phyloP scores from a whole-genome alignment of 495 filamentous ascomycete genomes.

The Usnea hakonensis region DNA sequence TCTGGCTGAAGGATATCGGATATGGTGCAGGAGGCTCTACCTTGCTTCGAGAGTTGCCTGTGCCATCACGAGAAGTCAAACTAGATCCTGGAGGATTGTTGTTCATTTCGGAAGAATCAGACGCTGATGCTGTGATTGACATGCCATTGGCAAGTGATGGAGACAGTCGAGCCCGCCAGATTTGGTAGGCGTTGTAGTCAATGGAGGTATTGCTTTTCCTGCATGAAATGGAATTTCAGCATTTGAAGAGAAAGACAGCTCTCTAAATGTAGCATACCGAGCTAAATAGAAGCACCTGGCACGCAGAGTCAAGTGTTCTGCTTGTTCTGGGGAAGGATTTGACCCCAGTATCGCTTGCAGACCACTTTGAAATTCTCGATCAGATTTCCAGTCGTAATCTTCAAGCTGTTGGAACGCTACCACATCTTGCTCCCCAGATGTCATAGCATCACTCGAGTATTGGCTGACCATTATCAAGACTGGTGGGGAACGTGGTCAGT shows the following conservation, averaged over 20 bases:
- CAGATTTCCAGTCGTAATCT: slow-evolving; percentile 35
- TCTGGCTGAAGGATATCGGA: slow-evolving; percentile 78
- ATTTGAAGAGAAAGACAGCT: not conserved
- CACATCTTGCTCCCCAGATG: not conserved
- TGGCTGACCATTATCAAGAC: not conserved
- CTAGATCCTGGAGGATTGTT: not conserved
- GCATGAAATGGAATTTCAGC: not conserved
- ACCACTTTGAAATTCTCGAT: slow-evolving; percentile 43
- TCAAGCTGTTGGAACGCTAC: slow-evolving; percentile 17
- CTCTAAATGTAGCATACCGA: slow-evolving; percentile 28
- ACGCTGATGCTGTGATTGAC: not conserved
- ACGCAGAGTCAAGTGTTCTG: slow-evolving; percentile 40
- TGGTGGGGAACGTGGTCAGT: not conserved
- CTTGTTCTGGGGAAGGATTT: slow-evolving; percentile 34
- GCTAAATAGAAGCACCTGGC: slow-evolving; percentile 50
- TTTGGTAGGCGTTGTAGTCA: slow-evolving; percentile 36
- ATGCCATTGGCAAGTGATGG: not conserved
- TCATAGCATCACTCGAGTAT: not conserved
- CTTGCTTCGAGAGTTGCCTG: not conserved
- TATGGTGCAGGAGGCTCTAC: slow-evolving; percentile 46
- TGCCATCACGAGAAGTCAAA: not conserved
- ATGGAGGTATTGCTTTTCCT: slow-evolving; percentile 42
- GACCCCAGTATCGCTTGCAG: slow-evolving; percentile 43
- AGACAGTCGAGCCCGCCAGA: slow-evolving; percentile 29
- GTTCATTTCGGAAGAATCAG: not conserved